Evolutionary conservation across 805 yeast species (phyloP), one percentile per base, ranked within the genome.

Genomic region (Yarrowia sp.): DNA sequence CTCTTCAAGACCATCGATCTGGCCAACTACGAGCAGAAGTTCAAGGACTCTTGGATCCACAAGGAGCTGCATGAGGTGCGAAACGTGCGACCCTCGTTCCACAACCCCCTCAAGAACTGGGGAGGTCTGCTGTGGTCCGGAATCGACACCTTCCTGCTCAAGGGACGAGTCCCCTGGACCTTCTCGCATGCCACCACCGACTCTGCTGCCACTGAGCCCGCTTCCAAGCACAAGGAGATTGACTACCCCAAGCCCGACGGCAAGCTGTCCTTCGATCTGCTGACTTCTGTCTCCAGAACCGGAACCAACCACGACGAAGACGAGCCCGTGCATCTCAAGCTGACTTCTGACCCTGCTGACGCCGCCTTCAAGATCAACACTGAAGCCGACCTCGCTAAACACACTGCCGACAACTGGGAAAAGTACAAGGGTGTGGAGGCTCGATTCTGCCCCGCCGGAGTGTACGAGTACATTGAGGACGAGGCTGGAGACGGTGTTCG

Each of bases 381-480:
- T 8, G 64, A 58, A 14, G 64, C 51, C 64, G 73, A 76, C 69
- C 69, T 74, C 67, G 79, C 82, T 31, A 79, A 82, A 69, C 97
- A 93, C 75, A 85, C 96, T 0, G 81, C 82, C 44, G 77, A 75
- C 13, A 79, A 91, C 31, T 95, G 83, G 77, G 92, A 93, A 11
- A 85, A 81, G 69, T 95, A 79, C 78, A 80, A 89, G 74, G 99
- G 99, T 18, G 81, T 95, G 18, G 99, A 95, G 76, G 87, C 85
- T 72, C 80, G 96, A 67, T 95, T 95, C 80, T 95, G 99, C 73
- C 99, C 99, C 3, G 99, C 99, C 22, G 99, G 99, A 28, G 99
- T 95, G 11, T 95, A 95, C 76, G 99, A 95, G 77, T 95, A 90
- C 72, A 74, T 86, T n/a, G 86, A 87, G 68, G 95, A 89, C 73